phyloP scores from a whole-genome alignment of 2,329 filamentous ascomycete species.

The Trichoderma sp. region DNA sequence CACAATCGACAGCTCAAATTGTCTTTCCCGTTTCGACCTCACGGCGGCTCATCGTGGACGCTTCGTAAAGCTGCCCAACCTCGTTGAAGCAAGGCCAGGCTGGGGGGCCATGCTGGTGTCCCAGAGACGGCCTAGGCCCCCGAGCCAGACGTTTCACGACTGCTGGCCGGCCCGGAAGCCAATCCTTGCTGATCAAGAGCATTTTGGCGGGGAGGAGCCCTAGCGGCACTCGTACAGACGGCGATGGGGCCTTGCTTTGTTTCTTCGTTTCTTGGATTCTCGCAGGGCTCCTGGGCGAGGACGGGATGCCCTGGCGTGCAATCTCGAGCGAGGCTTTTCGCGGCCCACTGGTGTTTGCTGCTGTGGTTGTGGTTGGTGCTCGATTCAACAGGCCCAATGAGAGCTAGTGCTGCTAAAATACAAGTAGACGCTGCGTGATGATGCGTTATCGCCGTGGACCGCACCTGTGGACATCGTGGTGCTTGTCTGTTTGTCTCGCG shows the following conservation, averaged over 20 bases:
- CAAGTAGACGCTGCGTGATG: neutral
- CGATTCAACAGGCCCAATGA: constrained; percentile 2
- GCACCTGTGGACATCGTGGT: too few species aligned
- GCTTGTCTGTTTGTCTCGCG: neutral
- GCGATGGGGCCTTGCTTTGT: neutral
- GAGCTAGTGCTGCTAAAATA: constrained; percentile 2
- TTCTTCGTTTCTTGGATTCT: neutral
- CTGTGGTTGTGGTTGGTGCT: neutral
- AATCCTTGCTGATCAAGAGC: constrained; percentile 22
- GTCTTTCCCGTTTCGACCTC: constrained; percentile 11
- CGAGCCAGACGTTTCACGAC: constrained; percentile 22
- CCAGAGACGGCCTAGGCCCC: constrained; percentile 15
- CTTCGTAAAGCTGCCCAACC: neutral
- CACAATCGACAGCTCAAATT: neutral
- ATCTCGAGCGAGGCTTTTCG: constrained; percentile 19
- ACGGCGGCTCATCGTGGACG: neutral
- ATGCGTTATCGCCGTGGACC: constrained; percentile 14
- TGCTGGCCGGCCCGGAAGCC: constrained; percentile 22
- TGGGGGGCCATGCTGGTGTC: constrained; percentile 2
- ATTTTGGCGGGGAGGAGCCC: constrained; percentile 1
- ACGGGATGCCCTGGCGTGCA: constrained; percentile 6
- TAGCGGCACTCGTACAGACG: neutral
- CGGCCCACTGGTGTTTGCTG: neutral
- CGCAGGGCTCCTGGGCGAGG: neutral
- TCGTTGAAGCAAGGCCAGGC: constrained; percentile 5